Conservation (phyloP, 352 stramenopile species). For the Pythium phragmitis region DNA sequence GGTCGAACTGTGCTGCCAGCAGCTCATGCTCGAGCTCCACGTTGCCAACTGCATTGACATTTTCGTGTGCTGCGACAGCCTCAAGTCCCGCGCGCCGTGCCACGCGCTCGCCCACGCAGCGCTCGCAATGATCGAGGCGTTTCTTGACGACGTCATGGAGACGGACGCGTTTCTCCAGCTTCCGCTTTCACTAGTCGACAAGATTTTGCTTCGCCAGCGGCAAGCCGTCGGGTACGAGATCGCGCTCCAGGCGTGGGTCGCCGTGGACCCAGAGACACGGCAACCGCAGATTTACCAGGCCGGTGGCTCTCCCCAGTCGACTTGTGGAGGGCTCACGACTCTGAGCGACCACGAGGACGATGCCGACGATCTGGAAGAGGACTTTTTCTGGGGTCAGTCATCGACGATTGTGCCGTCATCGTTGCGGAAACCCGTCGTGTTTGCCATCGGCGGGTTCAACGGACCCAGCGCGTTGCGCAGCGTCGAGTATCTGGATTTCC, state of each 20-base stretch:
- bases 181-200: conserved; percentile 36
- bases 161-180: conserved; percentile 63
- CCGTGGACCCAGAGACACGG: conserved; percentile 41
- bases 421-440: conserved; percentile 50
- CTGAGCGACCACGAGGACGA: conserved; percentile 5
- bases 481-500: conserved; percentile 71
- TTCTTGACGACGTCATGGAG: conserved; percentile 50
- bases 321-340: conserved; percentile 12
- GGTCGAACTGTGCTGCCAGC: conserved; percentile 69
- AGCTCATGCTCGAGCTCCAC: conserved; percentile 68
- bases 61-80: conserved; percentile 58
- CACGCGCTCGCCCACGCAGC: conserved; percentile 53
- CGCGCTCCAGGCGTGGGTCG: conserved; percentile 48
- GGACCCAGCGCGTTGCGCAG: conserved; percentile 50
- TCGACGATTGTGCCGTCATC: not conserved
- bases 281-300: conserved; percentile 33
- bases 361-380: conserved; percentile 4
- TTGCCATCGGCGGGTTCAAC: conserved; percentile 72
- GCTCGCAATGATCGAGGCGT: conserved; percentile 62
- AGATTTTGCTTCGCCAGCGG: conserved; percentile 44
- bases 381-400: conserved; percentile 13
- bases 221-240: conserved; percentile 33
- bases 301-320: not conserved
- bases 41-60: conserved; percentile 75
- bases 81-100: conserved; percentile 52